Conservation (phyloP, 2,329 filamentous ascomycete genomes). For the Colletotrichum karsti region DNA sequence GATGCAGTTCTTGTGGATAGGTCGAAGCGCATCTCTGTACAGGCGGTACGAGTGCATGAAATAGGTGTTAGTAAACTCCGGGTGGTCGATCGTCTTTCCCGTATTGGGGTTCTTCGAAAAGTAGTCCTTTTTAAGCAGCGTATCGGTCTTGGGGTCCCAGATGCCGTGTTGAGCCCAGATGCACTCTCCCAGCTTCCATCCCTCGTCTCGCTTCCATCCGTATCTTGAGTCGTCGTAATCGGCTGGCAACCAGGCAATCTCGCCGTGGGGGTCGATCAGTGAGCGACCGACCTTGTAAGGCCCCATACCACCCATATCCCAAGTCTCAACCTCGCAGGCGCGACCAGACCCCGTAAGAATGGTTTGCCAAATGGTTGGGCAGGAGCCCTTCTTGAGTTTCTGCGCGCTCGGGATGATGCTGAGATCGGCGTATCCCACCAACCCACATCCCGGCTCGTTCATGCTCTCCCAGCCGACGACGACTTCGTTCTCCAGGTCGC, state of each 20-base stretch:
- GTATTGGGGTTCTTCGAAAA: slow-evolving; percentile 82
- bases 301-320: slow-evolving; percentile 93
- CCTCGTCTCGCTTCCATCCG: slow-evolving; percentile 86
- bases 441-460: slow-evolving; percentile 92
- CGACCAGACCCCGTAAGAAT: slow-evolving; percentile 91
- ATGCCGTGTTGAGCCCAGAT: slow-evolving; percentile 97
- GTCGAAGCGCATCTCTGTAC: slow-evolving; percentile 78
- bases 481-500: slow-evolving; percentile 84
- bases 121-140: slow-evolving; percentile 84
- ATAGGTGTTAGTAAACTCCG: slow-evolving; percentile 89
- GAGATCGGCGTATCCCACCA: slow-evolving; percentile 85
- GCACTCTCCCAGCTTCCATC: slow-evolving; percentile 93
- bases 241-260: slow-evolving; percentile 83
- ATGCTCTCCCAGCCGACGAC: slow-evolving; percentile 96
- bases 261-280: slow-evolving; percentile 88
- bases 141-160: slow-evolving; percentile 86
- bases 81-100: slow-evolving; percentile 79
- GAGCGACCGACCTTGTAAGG: slow-evolving; percentile 87
- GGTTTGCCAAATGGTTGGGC: slow-evolving; percentile 93
- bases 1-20: slow-evolving; percentile 81
- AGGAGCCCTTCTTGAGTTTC: slow-evolving; percentile 90
- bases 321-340: slow-evolving; percentile 88
- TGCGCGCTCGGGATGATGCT: slow-evolving; percentile 85
- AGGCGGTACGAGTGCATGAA: slow-evolving; percentile 87
- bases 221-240: slow-evolving; percentile 88